phyloP scores from a whole-genome alignment of 768 basidiomycete genomes.

The Amanita rubescens region DNA sequence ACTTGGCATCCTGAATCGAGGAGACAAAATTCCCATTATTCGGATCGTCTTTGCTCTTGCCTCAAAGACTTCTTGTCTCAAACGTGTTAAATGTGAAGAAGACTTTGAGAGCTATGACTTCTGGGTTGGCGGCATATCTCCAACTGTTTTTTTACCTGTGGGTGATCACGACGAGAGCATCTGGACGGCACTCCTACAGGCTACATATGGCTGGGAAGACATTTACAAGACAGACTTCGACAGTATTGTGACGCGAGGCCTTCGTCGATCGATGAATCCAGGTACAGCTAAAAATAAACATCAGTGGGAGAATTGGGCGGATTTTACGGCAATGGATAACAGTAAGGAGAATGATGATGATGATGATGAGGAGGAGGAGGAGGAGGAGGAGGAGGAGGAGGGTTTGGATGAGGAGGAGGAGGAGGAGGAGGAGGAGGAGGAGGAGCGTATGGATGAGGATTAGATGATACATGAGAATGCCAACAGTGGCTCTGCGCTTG shows the following conservation, averaged over 20 bases:
- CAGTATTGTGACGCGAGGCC: background rate
- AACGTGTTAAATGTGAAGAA: background rate
- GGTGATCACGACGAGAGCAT: background rate
- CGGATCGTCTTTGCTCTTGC: constrained; percentile 6
- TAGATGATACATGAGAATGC: no score
- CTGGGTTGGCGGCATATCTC: constrained; percentile 14
- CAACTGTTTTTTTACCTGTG: constrained; percentile 8
- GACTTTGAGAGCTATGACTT: constrained; percentile 8
- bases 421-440: no score
- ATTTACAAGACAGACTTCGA: constrained; percentile 3
- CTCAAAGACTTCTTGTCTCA: constrained; percentile 18
- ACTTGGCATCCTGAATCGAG: constrained; percentile 6
- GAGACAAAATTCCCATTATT: background rate
- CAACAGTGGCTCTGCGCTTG: no score
- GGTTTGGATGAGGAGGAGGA: no score
- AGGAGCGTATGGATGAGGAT: no score
- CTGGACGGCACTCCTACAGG: constrained; percentile 6
- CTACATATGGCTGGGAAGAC: constrained; percentile 10
- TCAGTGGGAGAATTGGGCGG: constrained; percentile 2
- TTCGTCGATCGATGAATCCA: constrained; percentile 3
- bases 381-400: no score
- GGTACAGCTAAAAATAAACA: constrained; percentile 2
- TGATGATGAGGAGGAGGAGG: no score
- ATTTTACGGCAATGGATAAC: background rate
- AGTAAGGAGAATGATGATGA: background rate